Conservation (phyloP, 2,329 filamentous ascomycete genomes). For the Colletotrichum coccodes region DNA sequence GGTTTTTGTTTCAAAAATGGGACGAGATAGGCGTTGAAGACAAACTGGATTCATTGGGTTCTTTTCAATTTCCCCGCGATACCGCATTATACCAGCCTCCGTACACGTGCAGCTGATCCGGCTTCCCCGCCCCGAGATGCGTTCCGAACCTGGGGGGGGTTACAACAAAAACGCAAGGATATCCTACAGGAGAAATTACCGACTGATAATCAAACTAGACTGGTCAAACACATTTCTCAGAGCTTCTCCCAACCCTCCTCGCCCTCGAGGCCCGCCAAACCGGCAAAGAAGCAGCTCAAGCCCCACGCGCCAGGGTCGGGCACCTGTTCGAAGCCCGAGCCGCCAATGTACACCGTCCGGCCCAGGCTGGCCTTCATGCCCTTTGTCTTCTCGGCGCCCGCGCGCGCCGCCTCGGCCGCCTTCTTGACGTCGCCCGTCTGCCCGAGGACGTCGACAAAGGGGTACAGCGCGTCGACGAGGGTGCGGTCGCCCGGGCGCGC, state of each 20-base stretch:
- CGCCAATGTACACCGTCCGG: slow-evolving; percentile 81
- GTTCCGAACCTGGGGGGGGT: background rate
- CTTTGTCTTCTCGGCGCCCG: slow-evolving; percentile 85
- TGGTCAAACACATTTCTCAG: slow-evolving; percentile 25
- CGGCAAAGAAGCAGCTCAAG: slow-evolving; percentile 82
- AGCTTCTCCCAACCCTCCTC: slow-evolving; percentile 50
- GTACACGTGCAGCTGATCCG: slow-evolving; percentile 9
- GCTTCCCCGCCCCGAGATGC: background rate
- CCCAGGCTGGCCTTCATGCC: slow-evolving; percentile 93
- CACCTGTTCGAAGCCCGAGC: slow-evolving; percentile 59
- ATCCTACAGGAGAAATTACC: background rate
- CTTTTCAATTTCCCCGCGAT: background rate
- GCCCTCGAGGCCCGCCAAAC: slow-evolving; percentile 69
- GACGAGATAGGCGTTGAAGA: slow-evolving; percentile 52
- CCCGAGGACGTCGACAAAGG: slow-evolving; percentile 81
- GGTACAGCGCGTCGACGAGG: slow-evolving; percentile 87
- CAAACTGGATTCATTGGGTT: slow-evolving; percentile 33
- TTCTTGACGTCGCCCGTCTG: slow-evolving; percentile 73
- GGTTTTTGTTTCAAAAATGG: slow-evolving; percentile 38
- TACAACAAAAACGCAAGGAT: background rate
- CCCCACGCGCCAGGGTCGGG: slow-evolving; percentile 77
- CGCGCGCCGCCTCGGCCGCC: slow-evolving; percentile 79
- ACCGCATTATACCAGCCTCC: slow-evolving; percentile 9
- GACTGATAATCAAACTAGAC: background rate
- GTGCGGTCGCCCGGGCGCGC: slow-evolving; percentile 91